phyloP scores from a whole-genome alignment of 139 green algal species.

The Closterium sp. region DNA sequence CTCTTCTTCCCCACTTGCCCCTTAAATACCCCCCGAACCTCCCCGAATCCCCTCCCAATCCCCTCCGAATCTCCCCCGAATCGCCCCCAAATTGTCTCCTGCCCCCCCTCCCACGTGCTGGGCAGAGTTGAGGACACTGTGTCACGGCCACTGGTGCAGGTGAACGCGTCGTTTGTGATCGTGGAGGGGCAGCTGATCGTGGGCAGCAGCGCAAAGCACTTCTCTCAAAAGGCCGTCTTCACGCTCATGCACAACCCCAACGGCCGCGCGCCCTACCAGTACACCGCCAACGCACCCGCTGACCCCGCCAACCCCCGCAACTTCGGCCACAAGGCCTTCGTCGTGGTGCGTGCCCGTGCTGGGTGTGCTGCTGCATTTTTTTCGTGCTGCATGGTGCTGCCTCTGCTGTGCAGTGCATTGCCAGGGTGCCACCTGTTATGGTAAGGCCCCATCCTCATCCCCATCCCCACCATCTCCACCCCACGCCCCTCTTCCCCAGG shows the following conservation, averaged over 20 bases:
- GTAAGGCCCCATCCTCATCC: too few species aligned
- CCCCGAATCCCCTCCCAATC: not conserved
- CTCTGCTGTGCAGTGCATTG: too few species aligned
- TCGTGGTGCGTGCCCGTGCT: constrained; percentile 21
- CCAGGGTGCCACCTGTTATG: too few species aligned
- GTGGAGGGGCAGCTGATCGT: constrained; percentile 25
- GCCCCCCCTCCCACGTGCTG: not conserved
- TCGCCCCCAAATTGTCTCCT: too few species aligned
- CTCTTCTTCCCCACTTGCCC: not conserved
- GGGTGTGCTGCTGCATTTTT: too few species aligned
- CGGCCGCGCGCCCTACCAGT: not conserved
- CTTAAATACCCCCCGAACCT: not conserved
- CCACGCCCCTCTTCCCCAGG: not conserved
- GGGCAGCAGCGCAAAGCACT: constrained; percentile 10
- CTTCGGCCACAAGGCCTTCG: constrained; percentile 27
- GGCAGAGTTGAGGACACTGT: constrained; percentile 10
- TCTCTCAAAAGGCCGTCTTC: constrained; percentile 15
- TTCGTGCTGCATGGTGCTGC: too few species aligned
- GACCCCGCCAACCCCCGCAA: constrained; percentile 12
- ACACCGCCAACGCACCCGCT: constrained; percentile 11
- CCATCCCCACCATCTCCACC: too few species aligned
- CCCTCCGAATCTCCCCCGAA: too few species aligned
- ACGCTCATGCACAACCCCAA: constrained; percentile 18
- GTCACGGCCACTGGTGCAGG: not conserved
- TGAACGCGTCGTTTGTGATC: constrained; percentile 22